Evolutionary conservation across 1,284 basidiomycete species (phyloP).

Genomic region (Sanghuangporus weigelae): DNA sequence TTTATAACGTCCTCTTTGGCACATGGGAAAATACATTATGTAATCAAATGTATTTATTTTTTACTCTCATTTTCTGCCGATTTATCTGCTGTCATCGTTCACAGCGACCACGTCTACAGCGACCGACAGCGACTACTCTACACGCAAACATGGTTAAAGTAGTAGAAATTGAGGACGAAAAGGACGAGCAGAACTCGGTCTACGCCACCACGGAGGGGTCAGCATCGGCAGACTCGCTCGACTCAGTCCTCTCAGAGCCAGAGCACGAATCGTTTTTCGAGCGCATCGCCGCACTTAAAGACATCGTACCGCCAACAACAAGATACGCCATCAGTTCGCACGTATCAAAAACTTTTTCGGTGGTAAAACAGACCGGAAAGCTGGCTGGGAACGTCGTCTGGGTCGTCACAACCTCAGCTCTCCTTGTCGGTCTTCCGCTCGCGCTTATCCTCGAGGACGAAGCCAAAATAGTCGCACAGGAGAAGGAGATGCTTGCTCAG

Average conservation of each 20-base stretch:
- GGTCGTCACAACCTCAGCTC: slow-evolving; percentile 90
- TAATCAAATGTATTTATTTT: background rate
- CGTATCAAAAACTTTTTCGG: slow-evolving; percentile 54
- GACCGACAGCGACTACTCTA: background rate
- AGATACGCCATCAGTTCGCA: slow-evolving; percentile 69
- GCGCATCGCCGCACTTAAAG: slow-evolving; percentile 85
- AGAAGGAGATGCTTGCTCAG: slow-evolving; percentile 91
- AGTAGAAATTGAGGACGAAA: slow-evolving; percentile 69
- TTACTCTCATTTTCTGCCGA: background rate
- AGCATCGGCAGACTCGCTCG: slow-evolving; percentile 64
- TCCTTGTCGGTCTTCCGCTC: slow-evolving; percentile 90
- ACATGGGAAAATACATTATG: background rate
- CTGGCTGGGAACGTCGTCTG: slow-evolving; percentile 86
- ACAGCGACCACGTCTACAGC: slow-evolving; percentile 5
- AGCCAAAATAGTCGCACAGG: slow-evolving; percentile 89
- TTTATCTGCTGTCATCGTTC: background rate
- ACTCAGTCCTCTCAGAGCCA: slow-evolving; percentile 65
- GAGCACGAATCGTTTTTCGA: slow-evolving; percentile 86
- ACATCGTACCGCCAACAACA: slow-evolving; percentile 91
- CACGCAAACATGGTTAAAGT: slow-evolving; percentile 71
- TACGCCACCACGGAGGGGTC: slow-evolving; percentile 68
- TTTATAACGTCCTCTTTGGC: background rate
- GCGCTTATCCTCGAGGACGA: slow-evolving; percentile 95
- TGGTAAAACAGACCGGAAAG: slow-evolving; percentile 63
- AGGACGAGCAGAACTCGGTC: slow-evolving; percentile 52